Conservation (phyloP, 2,329 filamentous ascomycete genomes). For the Cladorrhinum sp. region DNA sequence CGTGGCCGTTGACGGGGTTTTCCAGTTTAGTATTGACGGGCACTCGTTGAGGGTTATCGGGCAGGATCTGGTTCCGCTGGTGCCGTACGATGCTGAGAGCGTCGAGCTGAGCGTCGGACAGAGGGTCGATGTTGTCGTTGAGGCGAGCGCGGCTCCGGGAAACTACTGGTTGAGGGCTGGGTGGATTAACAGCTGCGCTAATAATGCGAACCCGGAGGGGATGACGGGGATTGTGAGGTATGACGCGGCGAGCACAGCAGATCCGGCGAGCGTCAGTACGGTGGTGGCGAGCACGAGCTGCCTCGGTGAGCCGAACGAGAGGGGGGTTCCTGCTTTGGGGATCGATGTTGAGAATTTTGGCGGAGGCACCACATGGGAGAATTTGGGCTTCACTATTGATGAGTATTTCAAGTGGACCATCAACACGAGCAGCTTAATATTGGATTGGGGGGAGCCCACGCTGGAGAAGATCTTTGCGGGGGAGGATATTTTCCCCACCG, state of each 20-base stretch:
- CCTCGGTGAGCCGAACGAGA: conserved; percentile 35
- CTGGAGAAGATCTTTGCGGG: conserved; percentile 32
- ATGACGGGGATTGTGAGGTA: conserved; percentile 50
- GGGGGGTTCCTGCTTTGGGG: conserved; percentile 34
- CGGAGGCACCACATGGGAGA: conserved; percentile 33
- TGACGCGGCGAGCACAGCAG: conserved; percentile 25
- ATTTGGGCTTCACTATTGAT: conserved; percentile 29
- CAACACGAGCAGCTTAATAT: conserved; percentile 44
- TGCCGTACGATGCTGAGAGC: conserved; percentile 48
- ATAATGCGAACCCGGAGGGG: conserved; percentile 39
- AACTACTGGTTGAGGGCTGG: conserved; percentile 50
- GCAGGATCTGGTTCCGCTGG: conserved; percentile 56
- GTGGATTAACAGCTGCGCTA: conserved; percentile 40
- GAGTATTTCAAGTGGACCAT: conserved; percentile 47
- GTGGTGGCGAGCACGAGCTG: conserved; percentile 29
- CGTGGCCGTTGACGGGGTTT: conserved; percentile 41
- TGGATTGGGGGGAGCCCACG: conserved; percentile 48
- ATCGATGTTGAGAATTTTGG: conserved; percentile 34
- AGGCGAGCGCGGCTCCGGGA: conserved; percentile 35
- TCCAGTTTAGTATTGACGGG: conserved; percentile 52
- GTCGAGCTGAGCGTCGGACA: conserved; percentile 45
- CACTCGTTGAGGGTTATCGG: conserved; percentile 58
- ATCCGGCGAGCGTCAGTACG: conserved; percentile 17
- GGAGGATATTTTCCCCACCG: conserved; percentile 26
- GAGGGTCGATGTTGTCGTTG: conserved; percentile 46